These are phyloP conservation scores for Fragaria vesca DNA, from an alignment of 306 rosid genomes.

Conservation along the genomic window DNA sequence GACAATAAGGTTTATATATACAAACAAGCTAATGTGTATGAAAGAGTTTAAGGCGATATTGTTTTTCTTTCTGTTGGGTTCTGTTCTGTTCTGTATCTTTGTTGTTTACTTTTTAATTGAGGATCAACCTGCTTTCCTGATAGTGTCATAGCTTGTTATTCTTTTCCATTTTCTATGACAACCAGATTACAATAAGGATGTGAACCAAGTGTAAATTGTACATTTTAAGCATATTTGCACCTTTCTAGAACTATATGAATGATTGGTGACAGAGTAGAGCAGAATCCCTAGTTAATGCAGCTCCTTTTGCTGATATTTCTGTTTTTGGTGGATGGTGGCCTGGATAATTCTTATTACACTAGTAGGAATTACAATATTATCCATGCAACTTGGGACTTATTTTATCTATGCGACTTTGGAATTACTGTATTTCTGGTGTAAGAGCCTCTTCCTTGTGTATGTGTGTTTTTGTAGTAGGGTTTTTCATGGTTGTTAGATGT, in stretches of 20 bases:
- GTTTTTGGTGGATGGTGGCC: background rate
- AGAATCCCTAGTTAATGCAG: background rate
- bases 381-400: background rate
- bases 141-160: background rate
- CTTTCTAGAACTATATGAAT: background rate
- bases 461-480: background rate
- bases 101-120: background rate
- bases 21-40: background rate
- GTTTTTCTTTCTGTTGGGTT: background rate
- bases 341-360: background rate
- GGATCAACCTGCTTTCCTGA: background rate
- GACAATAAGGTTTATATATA: background rate
- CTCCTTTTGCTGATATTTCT: background rate
- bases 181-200: slow-evolving; percentile 3
- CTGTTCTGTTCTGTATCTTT: background rate
- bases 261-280: background rate
- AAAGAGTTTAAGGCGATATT: background rate
- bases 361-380: background rate
- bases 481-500: background rate
- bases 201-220: background rate
- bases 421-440: background rate
- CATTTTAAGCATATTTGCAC: background rate
- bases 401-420: background rate
- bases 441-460: background rate
- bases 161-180: background rate